Conservation (phyloP, 177 flowering plant species). For the Vitis hybrid region DNA sequence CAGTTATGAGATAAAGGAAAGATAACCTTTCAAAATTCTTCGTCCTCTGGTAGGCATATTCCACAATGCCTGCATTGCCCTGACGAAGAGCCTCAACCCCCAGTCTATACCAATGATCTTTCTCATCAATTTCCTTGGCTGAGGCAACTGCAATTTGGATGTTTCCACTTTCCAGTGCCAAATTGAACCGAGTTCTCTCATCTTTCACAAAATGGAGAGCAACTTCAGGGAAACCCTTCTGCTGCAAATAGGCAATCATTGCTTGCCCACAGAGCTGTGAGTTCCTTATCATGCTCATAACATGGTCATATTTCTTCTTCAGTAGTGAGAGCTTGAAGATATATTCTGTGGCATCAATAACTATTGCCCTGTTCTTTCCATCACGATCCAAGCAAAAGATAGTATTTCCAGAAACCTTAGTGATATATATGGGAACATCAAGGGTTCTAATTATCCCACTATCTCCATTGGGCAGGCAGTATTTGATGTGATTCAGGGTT, state of each 20-base stretch:
- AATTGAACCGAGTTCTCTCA: slow-evolving; percentile 72
- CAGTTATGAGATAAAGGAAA: slow-evolving; percentile 79
- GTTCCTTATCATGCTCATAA: slow-evolving; percentile 84
- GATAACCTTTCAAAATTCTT: slow-evolving; percentile 83
- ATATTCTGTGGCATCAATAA: slow-evolving; percentile 83
- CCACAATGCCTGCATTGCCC: slow-evolving; percentile 83
- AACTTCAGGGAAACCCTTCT: slow-evolving; percentile 90
- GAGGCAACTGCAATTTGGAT: slow-evolving; percentile 84
- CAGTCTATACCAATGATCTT: slow-evolving; percentile 78
- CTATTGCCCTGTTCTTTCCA: slow-evolving; percentile 62
- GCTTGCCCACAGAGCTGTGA: slow-evolving; percentile 87
- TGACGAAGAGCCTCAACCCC: slow-evolving; percentile 89
- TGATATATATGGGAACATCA: slow-evolving; percentile 81
- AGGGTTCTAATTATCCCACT: slow-evolving; percentile 80
- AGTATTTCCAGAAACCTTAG: slow-evolving; percentile 68
- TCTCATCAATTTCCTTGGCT: slow-evolving; percentile 81
- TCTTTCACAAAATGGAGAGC: slow-evolving; percentile 88
- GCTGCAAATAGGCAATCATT: slow-evolving; percentile 82
- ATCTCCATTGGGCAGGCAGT: slow-evolving; percentile 92
- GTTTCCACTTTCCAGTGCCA: slow-evolving; percentile 87
- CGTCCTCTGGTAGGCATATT: slow-evolving; percentile 85
- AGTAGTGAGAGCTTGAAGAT: slow-evolving; percentile 76
- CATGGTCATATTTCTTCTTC: slow-evolving; percentile 72
- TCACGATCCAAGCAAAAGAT: slow-evolving; percentile 85
- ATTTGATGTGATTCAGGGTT: slow-evolving; percentile 82